Evolutionary conservation across 345 rosid genomes (phyloP).

Genomic region (Anacardium occidentale): DNA sequence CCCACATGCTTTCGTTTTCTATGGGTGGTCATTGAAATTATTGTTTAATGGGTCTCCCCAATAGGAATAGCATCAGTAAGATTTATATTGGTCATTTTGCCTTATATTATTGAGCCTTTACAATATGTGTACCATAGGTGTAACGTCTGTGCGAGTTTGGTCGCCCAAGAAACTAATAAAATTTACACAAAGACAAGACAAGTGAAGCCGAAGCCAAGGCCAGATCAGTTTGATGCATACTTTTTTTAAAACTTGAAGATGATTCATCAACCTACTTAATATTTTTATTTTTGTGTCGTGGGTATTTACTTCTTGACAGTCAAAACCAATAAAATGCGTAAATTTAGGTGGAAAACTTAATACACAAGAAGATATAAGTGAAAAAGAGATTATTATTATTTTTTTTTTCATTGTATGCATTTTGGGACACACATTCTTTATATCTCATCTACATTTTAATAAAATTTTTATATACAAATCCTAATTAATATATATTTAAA

Average conservation of each 20-base stretch:
- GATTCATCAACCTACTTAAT: slow-evolving; percentile 25
- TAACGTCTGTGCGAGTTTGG: slow-evolving; percentile 12
- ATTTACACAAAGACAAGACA: neutral
- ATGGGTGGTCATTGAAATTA: neutral
- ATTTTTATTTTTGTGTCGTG: neutral
- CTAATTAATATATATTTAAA: no score
- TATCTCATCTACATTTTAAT: no score
- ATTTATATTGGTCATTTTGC: slow-evolving; percentile 19
- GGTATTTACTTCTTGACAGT: neutral
- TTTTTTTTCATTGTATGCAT: no score
- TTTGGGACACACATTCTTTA: no score
- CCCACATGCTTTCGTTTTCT: slow-evolving; percentile 24
- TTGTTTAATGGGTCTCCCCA: neutral
- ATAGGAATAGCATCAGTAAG: slow-evolving; percentile 12
- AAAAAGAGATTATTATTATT: no score
- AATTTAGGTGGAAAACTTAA: no score
- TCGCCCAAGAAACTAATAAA: neutral
- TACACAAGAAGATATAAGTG: no score
- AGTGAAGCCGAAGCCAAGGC: neutral
- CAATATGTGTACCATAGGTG: neutral
- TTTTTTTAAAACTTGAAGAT: slow-evolving; percentile 22
- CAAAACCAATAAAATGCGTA: no score
- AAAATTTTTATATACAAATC: no score
- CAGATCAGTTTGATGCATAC: slow-evolving; percentile 8
- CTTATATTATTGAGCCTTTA: neutral